phyloP scores from a whole-genome alignment of 306 rosid genomes.

The Lithocarpus polystachyus region DNA sequence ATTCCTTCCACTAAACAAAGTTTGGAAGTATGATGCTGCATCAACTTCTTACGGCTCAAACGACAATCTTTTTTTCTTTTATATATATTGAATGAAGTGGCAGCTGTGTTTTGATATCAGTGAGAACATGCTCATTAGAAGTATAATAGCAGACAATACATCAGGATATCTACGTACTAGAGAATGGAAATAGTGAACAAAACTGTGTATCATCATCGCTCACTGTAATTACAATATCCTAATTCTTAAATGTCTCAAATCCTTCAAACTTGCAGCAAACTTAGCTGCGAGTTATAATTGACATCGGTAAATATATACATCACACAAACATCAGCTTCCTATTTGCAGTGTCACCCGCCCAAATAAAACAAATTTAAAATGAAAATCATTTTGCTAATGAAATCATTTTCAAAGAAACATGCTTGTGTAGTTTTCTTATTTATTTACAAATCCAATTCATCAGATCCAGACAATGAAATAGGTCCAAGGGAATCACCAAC shows the following conservation, averaged over 20 bases:
- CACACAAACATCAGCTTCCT: background rate
- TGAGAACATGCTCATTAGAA: background rate
- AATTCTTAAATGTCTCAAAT: background rate
- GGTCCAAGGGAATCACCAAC: conserved; percentile 52
- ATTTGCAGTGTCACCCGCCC: background rate
- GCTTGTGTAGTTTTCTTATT: background rate
- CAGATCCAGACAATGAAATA: conserved; percentile 30
- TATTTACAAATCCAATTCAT: conserved; percentile 25
- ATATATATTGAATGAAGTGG: background rate
- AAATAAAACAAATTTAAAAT: background rate
- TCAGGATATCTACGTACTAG: background rate
- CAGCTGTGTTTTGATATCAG: background rate
- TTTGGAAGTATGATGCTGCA: too few species aligned
- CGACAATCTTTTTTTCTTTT: too few species aligned
- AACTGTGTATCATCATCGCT: background rate
- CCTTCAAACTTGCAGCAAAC: background rate
- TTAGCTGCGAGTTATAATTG: background rate
- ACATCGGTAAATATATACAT: background rate
- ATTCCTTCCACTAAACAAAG: too few species aligned
- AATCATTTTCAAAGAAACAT: conserved; percentile 10
- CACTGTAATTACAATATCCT: background rate
- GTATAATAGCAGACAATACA: background rate
- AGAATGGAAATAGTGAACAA: background rate
- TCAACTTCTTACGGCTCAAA: too few species aligned
- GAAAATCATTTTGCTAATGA: background rate